A percentile compares a stretch with the other conserved stretches of the same genome.
Conservation (phyloP, 176 grass and related monocot genomes). For the Oryza officinalis region DNA sequence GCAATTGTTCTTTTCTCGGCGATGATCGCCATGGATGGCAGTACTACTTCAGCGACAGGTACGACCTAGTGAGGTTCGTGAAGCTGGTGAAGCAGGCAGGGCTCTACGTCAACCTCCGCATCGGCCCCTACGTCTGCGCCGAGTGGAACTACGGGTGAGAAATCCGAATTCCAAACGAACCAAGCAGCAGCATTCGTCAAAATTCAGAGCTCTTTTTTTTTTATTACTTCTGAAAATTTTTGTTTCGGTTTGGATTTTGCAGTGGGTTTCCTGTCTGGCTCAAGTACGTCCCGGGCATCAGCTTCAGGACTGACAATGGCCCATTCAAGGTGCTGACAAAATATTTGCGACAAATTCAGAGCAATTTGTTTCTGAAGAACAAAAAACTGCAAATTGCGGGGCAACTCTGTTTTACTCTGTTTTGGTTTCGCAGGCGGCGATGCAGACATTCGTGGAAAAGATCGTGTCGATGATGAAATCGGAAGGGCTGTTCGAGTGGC, state of each 20-base stretch:
- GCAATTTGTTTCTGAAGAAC: background rate
- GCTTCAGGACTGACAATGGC: constrained; percentile 86
- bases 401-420: background rate
- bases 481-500: constrained; percentile 74
- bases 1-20: background rate
- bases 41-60: constrained; percentile 86
- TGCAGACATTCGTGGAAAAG: constrained; percentile 88
- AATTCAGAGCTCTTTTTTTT: background rate
- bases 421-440: constrained; percentile 65
- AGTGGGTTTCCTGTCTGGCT: constrained; percentile 98
- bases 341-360: background rate
- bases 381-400: background rate
- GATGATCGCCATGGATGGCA: constrained; percentile 17
- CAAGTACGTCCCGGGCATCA: constrained; percentile 94
- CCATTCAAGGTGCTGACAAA: constrained; percentile 73
- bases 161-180: background rate
- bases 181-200: background rate
- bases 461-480: constrained; percentile 94
- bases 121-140: constrained; percentile 94
- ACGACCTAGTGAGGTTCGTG: constrained; percentile 92
- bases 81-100: constrained; percentile 83
- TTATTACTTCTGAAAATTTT: background rate
- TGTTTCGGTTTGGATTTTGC: background rate
- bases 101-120: constrained; percentile 85
- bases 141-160: constrained; percentile 88